Conservation (phyloP, 495 filamentous ascomycete genomes). For the Xylaria scruposa region DNA sequence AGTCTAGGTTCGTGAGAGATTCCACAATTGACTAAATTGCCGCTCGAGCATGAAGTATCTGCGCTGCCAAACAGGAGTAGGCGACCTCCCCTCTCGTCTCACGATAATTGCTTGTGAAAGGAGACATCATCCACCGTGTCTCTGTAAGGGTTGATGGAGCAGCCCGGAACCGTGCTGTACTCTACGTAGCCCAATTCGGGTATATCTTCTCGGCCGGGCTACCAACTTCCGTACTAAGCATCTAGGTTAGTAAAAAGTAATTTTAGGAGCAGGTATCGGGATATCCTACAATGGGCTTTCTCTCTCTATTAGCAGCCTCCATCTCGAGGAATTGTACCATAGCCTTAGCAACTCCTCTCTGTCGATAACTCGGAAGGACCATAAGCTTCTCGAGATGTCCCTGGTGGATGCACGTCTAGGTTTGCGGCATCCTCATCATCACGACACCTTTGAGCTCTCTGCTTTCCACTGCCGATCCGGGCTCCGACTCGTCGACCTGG, state of each 20-base stretch:
- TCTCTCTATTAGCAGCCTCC: conserved; percentile 43
- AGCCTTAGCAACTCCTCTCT: conserved; percentile 41
- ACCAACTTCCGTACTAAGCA: conserved; percentile 44
- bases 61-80: neutral
- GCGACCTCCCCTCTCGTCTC: neutral
- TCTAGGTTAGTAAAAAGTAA: no score
- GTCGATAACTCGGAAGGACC: conserved; percentile 40
- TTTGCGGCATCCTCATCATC: conserved; percentile 44
- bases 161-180: conserved; percentile 46
- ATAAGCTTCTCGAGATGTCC: conserved; percentile 49
- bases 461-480: conserved; percentile 32
- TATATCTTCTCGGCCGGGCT: conserved; percentile 44
- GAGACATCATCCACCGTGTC: conserved; percentile 45
- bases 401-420: conserved; percentile 46
- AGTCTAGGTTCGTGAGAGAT: neutral
- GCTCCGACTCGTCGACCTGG: conserved; percentile 38
- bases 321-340: conserved; percentile 46
- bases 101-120: conserved; percentile 47
- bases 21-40: neutral
- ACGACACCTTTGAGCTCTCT: conserved; percentile 46
- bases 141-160: conserved; percentile 37
- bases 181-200: conserved; percentile 45
- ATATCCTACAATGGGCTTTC: conserved; percentile 45
- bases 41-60: neutral
- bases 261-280: neutral